Base-by-base conservation (phyloP, 805 yeast genomes). In the Pichia cabralensis region DNA sequence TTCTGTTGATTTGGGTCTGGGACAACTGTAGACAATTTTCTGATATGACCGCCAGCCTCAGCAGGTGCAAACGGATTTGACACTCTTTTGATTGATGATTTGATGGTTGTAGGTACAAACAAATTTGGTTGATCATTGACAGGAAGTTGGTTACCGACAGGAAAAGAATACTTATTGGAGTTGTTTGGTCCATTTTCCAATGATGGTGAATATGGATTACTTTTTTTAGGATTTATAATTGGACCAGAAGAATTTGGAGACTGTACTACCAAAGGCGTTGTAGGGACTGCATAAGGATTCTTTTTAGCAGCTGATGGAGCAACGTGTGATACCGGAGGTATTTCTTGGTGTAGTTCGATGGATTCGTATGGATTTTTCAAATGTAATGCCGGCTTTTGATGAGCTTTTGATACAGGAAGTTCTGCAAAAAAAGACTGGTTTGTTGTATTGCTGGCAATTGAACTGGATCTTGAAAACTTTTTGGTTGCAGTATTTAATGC, bases 361-460 rank as follows among this genome's bases (percentile, higher is more conserved):
- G 29, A 30, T 15, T 41, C 52, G 33, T 51, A 52, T 3, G 55
- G 53, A 34, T 48, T 53, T 30, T 39, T 50, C 22, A 50, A 26
- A 34, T 41, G 53, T 18, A 33, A n/a, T n/a, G n/a, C n/a, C n/a
- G n/a, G n/a, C n/a, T n/a, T n/a, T n/a, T n/a, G n/a, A n/a, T n/a
- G n/a, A 5, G 25, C 19, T 7, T 22, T 23, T 5, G 39, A 13
- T 17, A 67, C 44, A 4, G 82, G 82, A 25, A 74, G 50, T 35
- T 76, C 84, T 35, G 72, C 78, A 47, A 74, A 76, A 47, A 77
- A 43, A 55, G 40, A 25, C 3, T n/a, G n/a, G n/a, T 16, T 22
- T 6, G 18, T 15, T 5, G 36, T 35, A 4, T 18, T 11, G 11
- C 42, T 36, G 6, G 24, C 10, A 9, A 15, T 20, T 17, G 36